Conservation (phyloP, 257 asterid genomes). For the Solanum dulcamara region DNA sequence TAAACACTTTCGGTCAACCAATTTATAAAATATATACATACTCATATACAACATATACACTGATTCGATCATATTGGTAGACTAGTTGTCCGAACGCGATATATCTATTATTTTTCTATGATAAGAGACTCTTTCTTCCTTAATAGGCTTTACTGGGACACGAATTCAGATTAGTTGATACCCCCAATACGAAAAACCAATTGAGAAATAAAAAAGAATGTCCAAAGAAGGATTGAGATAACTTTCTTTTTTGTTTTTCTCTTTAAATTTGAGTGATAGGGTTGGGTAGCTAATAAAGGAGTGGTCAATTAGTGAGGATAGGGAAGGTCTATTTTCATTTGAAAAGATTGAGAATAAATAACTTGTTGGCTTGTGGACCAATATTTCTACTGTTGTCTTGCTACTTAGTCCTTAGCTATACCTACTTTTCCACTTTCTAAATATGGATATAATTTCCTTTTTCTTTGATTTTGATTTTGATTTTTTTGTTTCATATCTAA, state of each 20-base stretch:
- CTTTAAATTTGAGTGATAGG: not conserved
- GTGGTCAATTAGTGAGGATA: conserved; percentile 7
- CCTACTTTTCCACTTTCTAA: not conserved
- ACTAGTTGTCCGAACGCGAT: not conserved
- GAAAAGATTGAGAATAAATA: not conserved
- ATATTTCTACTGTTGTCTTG: not conserved
- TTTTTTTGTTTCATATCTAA: not conserved
- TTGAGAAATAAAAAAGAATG: not conserved
- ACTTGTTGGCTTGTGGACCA: conserved; percentile 12
- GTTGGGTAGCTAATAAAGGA: not conserved
- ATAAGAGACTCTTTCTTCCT: not conserved
- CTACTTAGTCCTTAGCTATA: not conserved
- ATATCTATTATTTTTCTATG: not conserved
- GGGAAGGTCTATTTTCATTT: conserved; percentile 6
- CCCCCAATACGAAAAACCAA: not conserved
- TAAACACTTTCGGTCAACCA: not conserved
- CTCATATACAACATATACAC: not conserved
- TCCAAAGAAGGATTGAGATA: conserved; percentile 5
- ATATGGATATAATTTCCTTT: conserved; percentile 1
- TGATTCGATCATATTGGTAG: not conserved
- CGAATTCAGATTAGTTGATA: not conserved
- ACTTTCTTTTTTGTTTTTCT: not conserved
- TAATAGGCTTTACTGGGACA: too few relatives aligned
- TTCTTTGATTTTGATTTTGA: conserved; percentile 13
- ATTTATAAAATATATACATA: not conserved